Evolutionary conservation across 352 stramenopile species (phyloP).

Genomic region (Phytophthora sojae): DNA sequence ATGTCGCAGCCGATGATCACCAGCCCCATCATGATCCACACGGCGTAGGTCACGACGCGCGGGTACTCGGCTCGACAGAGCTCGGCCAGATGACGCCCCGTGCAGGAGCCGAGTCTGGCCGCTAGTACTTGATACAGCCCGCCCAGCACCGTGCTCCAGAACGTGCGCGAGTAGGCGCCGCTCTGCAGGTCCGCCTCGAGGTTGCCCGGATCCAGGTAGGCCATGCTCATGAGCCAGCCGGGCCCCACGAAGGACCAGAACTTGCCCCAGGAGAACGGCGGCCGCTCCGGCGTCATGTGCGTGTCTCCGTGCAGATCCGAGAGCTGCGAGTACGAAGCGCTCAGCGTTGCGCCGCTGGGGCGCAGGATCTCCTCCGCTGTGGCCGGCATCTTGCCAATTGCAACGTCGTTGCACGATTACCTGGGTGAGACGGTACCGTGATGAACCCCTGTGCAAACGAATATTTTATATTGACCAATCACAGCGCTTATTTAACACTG

Average conservation of each 20-base stretch:
- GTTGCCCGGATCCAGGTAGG: constrained; percentile 93
- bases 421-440: constrained; percentile 20
- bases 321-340: constrained; percentile 32
- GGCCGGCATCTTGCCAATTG: constrained; percentile 23
- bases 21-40: constrained; percentile 88
- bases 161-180: constrained; percentile 82
- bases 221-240: constrained; percentile 41
- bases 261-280: constrained; percentile 60
- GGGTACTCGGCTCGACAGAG: constrained; percentile 75
- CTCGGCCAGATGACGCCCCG: constrained; percentile 83
- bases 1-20: constrained; percentile 91
- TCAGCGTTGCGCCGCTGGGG: constrained; percentile 21
- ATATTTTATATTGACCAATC: constrained; percentile 11
- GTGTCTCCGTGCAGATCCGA: constrained; percentile 23
- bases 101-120: constrained; percentile 86
- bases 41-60: constrained; percentile 51
- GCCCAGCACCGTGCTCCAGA: constrained; percentile 82
- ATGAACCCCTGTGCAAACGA: not conserved
- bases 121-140: constrained; percentile 91
- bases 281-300: constrained; percentile 11
- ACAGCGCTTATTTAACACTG: not conserved
- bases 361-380: constrained; percentile 17
- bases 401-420: constrained; percentile 8
- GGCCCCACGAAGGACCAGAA: constrained; percentile 68
- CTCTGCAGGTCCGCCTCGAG: constrained; percentile 94